Conservation (phyloP, 768 basidiomycete species). For the Boletus rubescentipes region DNA sequence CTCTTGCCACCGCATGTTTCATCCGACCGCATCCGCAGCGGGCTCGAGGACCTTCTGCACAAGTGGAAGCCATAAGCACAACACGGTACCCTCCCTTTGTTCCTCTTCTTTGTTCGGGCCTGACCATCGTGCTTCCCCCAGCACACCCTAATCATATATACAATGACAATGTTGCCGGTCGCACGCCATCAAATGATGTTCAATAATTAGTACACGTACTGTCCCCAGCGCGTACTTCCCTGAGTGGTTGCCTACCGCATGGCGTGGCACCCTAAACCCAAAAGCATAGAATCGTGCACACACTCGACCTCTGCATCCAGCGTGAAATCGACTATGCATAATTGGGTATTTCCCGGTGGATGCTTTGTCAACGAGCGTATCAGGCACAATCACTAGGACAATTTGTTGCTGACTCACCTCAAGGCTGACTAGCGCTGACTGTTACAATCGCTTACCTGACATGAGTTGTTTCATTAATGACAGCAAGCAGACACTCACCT, state of each 20-base stretch:
- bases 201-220: constrained; percentile 1
- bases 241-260: background rate
- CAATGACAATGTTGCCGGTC: background rate
- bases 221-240: background rate
- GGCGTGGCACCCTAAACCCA: background rate
- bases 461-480: background rate
- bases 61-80: constrained; percentile 20
- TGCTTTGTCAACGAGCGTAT: constrained; percentile 6
- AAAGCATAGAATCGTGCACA: background rate
- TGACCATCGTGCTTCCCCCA: constrained; percentile 5
- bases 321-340: background rate
- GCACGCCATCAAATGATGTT: background rate
- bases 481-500: constrained; percentile 13
- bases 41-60: constrained; percentile 25
- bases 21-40: constrained; percentile 18
- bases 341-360: background rate
- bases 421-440: background rate
- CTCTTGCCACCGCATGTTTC: constrained; percentile 20
- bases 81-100: background rate
- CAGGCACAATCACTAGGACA: background rate
- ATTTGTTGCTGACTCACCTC: constrained; percentile 18
- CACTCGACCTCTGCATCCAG: no score
- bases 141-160: background rate
- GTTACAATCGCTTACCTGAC: background rate
- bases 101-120: background rate